phyloP scores from a whole-genome alignment of 2,329 filamentous ascomycete genomes.

The Xylariaceae sp. region DNA sequence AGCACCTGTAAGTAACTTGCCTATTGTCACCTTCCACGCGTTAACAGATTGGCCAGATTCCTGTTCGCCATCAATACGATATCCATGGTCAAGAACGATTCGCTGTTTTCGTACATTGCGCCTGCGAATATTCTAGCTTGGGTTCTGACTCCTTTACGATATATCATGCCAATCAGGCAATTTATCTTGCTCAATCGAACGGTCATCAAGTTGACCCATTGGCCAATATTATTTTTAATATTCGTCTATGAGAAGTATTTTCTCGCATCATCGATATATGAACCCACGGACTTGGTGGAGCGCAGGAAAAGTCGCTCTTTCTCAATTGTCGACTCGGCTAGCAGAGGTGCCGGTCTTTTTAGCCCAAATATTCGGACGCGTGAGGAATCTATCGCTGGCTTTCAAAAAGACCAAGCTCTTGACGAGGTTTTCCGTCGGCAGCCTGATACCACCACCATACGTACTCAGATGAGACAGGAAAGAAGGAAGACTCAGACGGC shows the following conservation, averaged over 20 bases:
- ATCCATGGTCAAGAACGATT: slow-evolving; percentile 98
- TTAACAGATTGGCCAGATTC: slow-evolving; percentile 58
- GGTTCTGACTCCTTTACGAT: slow-evolving; percentile 84
- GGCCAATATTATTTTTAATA: slow-evolving; percentile 85
- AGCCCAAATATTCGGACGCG: slow-evolving; percentile 75
- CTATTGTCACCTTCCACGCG: not conserved
- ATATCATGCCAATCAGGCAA: slow-evolving; percentile 76
- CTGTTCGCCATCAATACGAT: slow-evolving; percentile 96
- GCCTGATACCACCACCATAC: slow-evolving; percentile 68
- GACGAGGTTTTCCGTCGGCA: slow-evolving; percentile 87
- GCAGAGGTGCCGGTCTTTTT: slow-evolving; percentile 70
- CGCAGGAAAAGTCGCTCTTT: slow-evolving; percentile 57
- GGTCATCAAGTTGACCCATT: slow-evolving; percentile 89
- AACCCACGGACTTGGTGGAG: slow-evolving; percentile 86
- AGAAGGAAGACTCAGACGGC: slow-evolving; percentile 79
- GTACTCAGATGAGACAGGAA: slow-evolving; percentile 67
- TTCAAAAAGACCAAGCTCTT: slow-evolving; percentile 86
- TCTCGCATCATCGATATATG: slow-evolving; percentile 77
- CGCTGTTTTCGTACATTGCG: slow-evolving; percentile 90
- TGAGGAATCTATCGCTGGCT: slow-evolving; percentile 87
- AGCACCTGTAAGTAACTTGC: slow-evolving; percentile 68
- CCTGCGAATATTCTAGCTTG: slow-evolving; percentile 92
- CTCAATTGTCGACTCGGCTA: slow-evolving; percentile 63
- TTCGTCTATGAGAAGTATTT: slow-evolving; percentile 86
- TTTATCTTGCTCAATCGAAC: slow-evolving; percentile 89